Evolutionary conservation across 2,329 filamentous ascomycete species (phyloP).

Genomic region (Arthrobotrys iridis): DNA sequence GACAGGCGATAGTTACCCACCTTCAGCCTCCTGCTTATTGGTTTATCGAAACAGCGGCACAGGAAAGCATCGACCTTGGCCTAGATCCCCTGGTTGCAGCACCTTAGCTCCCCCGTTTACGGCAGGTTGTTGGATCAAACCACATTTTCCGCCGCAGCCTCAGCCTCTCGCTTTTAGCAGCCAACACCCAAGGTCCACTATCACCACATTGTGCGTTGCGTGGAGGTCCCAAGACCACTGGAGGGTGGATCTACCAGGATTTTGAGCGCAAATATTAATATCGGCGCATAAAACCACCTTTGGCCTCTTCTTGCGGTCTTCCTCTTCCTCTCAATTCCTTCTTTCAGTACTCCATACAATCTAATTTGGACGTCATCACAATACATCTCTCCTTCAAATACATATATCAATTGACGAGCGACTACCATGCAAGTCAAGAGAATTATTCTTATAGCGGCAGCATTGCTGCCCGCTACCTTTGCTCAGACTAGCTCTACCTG

Average conservation of each 20-base stretch:
- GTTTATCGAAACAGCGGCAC: neutral
- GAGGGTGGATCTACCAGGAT: neutral
- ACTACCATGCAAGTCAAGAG: constrained; percentile 34
- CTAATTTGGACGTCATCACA: neutral
- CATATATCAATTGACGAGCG: neutral
- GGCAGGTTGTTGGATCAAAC: constrained; percentile 50
- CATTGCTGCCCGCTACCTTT: constrained; percentile 48
- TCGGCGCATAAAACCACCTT: constrained; percentile 25
- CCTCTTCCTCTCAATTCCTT: neutral
- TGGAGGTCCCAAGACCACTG: constrained; percentile 11
- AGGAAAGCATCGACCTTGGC: constrained; percentile 26
- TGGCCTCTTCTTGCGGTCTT: neutral
- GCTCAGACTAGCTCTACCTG: constrained; percentile 69
- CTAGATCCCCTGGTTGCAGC: constrained; percentile 26
- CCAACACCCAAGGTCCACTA: neutral
- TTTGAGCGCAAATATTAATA: constrained; percentile 29
- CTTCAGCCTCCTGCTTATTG: constrained; percentile 45
- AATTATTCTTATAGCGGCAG: constrained; percentile 29
- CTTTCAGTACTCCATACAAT: neutral
- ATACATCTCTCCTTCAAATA: constrained; percentile 19
- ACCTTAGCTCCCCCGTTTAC: constrained; percentile 6
- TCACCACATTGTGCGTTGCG: constrained; percentile 12
- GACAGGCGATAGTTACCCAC: constrained; percentile 11
- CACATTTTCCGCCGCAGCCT: constrained; percentile 16
- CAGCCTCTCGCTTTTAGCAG: constrained; percentile 45